Evolutionary conservation across 192 early-diverging fungal genomes (phyloP).

Genomic region (Entophlyctis helioformis): DNA sequence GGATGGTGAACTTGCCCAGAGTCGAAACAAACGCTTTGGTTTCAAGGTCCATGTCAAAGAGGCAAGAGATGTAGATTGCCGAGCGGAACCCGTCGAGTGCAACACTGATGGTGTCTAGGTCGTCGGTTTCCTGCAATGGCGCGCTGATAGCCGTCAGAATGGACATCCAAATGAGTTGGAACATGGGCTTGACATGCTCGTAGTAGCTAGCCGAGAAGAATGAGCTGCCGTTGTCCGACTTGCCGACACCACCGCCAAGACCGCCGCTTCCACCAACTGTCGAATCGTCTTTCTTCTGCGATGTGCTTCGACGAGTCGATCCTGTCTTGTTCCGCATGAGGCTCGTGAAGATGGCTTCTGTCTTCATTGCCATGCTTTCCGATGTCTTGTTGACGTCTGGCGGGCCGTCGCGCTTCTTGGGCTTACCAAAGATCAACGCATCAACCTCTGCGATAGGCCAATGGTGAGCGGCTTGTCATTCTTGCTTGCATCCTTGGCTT

Average conservation of each 20-base stretch:
- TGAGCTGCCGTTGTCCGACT: no score
- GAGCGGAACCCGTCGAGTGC: constrained; percentile 67
- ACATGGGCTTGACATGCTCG: constrained; percentile 87
- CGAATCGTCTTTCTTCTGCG: constrained; percentile 1
- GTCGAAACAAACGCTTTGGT: constrained; percentile 84
- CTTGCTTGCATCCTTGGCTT: no score
- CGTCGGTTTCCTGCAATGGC: constrained; percentile 74
- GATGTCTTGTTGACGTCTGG: no score
- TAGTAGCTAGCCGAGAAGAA: constrained; percentile 44
- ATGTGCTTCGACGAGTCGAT: no score
- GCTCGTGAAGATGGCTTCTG: constrained; percentile 32
- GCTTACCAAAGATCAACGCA: no score
- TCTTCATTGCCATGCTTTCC: constrained; percentile 37
- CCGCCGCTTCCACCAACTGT: no score
- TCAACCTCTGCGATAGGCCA: no score
- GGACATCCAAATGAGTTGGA: constrained; percentile 81
- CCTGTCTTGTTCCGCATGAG: constrained; percentile 21
- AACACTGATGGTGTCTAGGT: constrained; percentile 43
- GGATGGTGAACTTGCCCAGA: constrained; percentile 74
- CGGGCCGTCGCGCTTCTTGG: no score
- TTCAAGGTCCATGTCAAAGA: constrained; percentile 88
- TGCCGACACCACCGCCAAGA: no score
- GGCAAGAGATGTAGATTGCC: constrained; percentile 66
- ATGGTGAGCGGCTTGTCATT: no score
- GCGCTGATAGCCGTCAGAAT: constrained; percentile 69